Evolutionary conservation across 441 rosid species (phyloP).

Genomic region (Pelargonium myrrhifolium): DNA sequence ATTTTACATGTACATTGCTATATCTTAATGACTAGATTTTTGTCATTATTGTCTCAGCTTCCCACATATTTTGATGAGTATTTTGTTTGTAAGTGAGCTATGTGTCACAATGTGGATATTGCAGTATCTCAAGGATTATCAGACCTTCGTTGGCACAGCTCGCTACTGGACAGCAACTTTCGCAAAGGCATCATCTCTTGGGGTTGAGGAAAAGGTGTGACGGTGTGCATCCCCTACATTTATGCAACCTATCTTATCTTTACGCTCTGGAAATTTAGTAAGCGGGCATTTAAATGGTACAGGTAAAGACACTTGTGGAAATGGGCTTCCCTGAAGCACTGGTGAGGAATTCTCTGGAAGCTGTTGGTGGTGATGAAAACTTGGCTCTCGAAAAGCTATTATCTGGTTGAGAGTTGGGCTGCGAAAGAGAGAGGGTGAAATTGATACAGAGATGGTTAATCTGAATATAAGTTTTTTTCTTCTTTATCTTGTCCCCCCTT

Average conservation of each 20-base stretch:
- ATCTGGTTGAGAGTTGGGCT: constrained; percentile 32
- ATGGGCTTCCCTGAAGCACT: constrained; percentile 80
- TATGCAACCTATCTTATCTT: background rate
- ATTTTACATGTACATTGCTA: background rate
- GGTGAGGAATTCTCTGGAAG: constrained; percentile 70
- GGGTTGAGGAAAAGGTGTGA: constrained; percentile 77
- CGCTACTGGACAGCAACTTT: constrained; percentile 94
- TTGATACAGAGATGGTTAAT: too few relatives aligned
- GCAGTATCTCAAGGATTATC: constrained; percentile 82
- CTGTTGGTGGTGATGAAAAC: constrained; percentile 88
- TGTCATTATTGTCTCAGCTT: background rate
- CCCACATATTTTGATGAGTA: background rate
- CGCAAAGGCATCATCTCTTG: constrained; percentile 68
- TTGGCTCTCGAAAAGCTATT: constrained; percentile 87
- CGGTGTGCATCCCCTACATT: background rate
- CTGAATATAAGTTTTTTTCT: too few relatives aligned
- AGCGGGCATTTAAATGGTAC: constrained; percentile 13
- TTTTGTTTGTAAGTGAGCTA: background rate
- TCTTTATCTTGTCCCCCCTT: too few relatives aligned
- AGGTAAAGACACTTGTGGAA: constrained; percentile 83
- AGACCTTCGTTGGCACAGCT: constrained; percentile 78
- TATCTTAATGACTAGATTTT: background rate
- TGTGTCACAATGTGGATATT: constrained; percentile 18
- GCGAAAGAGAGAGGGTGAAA: too few relatives aligned
- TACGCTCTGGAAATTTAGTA: constrained; percentile 6